A percentile compares a stretch with the other conserved stretches of the same genome.
Evolutionary conservation across 1,139 yeast species (phyloP).

Genomic region (Candida glucosophila): DNA sequence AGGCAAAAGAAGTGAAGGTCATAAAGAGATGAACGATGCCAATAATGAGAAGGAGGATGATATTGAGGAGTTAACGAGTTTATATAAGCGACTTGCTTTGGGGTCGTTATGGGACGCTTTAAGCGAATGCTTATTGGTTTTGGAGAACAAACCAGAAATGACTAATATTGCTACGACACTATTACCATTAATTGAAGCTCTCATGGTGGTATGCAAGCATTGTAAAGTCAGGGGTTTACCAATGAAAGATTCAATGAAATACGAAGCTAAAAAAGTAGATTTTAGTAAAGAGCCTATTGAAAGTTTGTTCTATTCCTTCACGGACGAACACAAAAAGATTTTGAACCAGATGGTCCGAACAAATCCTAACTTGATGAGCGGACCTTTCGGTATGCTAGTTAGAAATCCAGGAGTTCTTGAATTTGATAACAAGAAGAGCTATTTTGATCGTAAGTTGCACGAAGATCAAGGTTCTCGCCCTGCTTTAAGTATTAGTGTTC

Average conservation of each 20-base stretch:
- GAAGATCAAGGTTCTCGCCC: conserved; percentile 32
- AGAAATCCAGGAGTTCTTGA: conserved; percentile 86
- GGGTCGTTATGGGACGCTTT: conserved; percentile 84
- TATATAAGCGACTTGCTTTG: conserved; percentile 61
- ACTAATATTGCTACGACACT: conserved; percentile 72
- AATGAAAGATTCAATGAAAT: conserved; percentile 49
- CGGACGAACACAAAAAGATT: conserved; percentile 83
- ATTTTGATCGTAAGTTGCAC: conserved; percentile 70
- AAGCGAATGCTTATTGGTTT: conserved; percentile 61
- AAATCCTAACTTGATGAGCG: conserved; percentile 92
- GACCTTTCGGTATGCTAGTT: conserved; percentile 87
- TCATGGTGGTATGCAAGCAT: conserved; percentile 93
- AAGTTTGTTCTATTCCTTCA: conserved; percentile 73
- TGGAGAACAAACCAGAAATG: conserved; percentile 41
- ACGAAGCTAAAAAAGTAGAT: conserved; percentile 53
- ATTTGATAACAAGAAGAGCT: conserved; percentile 87
- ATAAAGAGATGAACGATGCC: conserved; percentile 6
- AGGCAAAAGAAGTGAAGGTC: conserved; percentile 4
- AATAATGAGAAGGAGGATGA: conserved; percentile 15
- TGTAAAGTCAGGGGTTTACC: conserved; percentile 63
- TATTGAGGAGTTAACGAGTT: conserved; percentile 42
- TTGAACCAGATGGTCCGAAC: conserved; percentile 87
- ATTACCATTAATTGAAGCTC: conserved; percentile 80
- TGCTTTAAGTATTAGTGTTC: conserved; percentile 56
- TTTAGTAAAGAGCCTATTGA: conserved; percentile 73